Evolutionary conservation across 2,329 filamentous ascomycete species (phyloP).

Genomic region (Claviceps sp.): DNA sequence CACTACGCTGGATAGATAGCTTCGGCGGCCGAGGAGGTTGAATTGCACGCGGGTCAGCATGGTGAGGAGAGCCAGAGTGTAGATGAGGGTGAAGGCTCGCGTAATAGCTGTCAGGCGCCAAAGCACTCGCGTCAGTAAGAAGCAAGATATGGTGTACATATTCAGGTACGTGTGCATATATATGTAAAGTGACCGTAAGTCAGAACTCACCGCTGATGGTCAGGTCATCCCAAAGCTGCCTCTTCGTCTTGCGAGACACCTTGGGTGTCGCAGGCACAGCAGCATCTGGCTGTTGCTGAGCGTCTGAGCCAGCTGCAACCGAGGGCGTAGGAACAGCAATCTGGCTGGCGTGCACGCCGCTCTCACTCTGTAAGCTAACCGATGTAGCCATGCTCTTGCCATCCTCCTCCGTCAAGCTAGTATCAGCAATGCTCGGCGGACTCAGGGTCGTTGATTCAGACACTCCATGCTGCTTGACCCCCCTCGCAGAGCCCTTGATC

Average conservation of each 20-base stretch:
- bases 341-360: slow-evolving; percentile 74
- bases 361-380: slow-evolving; percentile 63
- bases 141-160: background rate
- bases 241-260: slow-evolving; percentile 62
- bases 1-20: slow-evolving; percentile 91
- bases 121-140: background rate
- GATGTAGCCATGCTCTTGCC: slow-evolving; percentile 48
- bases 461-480: slow-evolving; percentile 38
- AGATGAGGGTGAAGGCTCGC: slow-evolving; percentile 79
- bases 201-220: slow-evolving; percentile 72
- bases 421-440: slow-evolving; percentile 47
- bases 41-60: slow-evolving; percentile 91
- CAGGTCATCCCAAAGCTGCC: slow-evolving; percentile 92
- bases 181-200: too few relatives aligned
- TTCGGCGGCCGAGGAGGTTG: slow-evolving; percentile 87
- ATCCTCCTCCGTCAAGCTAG: slow-evolving; percentile 74
- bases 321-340: slow-evolving; percentile 40
- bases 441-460: slow-evolving; percentile 35
- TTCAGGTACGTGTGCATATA: background rate
- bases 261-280: slow-evolving; percentile 20
- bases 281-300: slow-evolving; percentile 27
- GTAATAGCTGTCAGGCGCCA: slow-evolving; percentile 51
- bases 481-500: slow-evolving; percentile 60
- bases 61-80: slow-evolving; percentile 77
- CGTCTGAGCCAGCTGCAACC: slow-evolving; percentile 20